Evolutionary conservation across 1,284 basidiomycete genomes (phyloP), one percentile per base, ranked within the genome.

Genomic region (Amylostereum areolatum): DNA sequence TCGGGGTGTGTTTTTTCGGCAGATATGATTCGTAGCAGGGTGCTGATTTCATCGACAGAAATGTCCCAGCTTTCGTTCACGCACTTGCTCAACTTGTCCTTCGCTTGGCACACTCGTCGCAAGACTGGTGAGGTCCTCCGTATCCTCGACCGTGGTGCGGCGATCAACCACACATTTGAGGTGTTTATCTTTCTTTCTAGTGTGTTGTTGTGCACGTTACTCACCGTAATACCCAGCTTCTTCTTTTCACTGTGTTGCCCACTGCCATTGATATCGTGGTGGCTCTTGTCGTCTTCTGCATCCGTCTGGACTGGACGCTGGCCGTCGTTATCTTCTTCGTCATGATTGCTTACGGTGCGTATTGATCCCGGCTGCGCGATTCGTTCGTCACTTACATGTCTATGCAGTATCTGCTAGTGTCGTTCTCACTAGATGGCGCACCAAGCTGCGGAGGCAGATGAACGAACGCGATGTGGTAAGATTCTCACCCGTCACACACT

Each of bases 61-160:
- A 89, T 94, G 82, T 86, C 85, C 0, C 78, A 84, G 57, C 71
- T 91, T 49, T 84, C 85, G 4, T 89, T 87, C 64, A 81, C 89
- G 52, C 89, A 91, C 58, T 66, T 92, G 8, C 73, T 93, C 11
- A 87, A 88, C 54, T 78, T 96, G 25, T 89, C 86, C 7, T 83
- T 94, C 57, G 79, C 85, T n/a, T 95, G 89, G 78, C 87, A 94
- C 66, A 85, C 81, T 9, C 79, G 78, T 54, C 78, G 80, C 52
- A 81, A 82, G 67, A 84, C 81, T 3, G 82, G 81, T 31, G 82
- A 85, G 59, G 70, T 84, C 11, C 68, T 84, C 11, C 71, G 81
- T n/a, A 83, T 83, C 52, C 68, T 85, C n/a, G 80, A 82, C 54
- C 72, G 81, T 46, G 81, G 81, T 10, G 70, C 76, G 3, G 76